These are phyloP conservation scores for Clitocybe nebularis DNA, from an alignment of 1,284 basidiomycete species.

Conservation along the genomic window DNA sequence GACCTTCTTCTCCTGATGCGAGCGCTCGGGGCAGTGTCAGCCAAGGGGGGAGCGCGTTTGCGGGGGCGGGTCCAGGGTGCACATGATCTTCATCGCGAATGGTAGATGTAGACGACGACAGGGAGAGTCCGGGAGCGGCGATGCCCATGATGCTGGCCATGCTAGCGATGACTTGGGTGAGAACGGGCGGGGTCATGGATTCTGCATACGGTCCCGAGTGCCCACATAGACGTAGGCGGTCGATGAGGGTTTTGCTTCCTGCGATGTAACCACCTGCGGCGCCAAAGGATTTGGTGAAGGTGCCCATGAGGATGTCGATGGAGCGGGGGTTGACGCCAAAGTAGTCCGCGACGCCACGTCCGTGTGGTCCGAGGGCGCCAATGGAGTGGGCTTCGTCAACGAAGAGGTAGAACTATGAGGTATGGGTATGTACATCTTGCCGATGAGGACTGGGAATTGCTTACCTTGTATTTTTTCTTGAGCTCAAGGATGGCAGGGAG, in stretches of 20 bases:
- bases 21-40: constrained; percentile 66
- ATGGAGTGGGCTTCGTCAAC: constrained; percentile 98
- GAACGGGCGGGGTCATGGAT: constrained; percentile 86
- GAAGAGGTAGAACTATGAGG: constrained; percentile 85
- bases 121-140: constrained; percentile 38
- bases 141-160: constrained; percentile 98
- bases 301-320: constrained; percentile 97
- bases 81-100: constrained; percentile 32
- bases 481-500: constrained; percentile 83
- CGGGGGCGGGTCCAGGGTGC: constrained; percentile 66
- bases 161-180: constrained; percentile 88
- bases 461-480: constrained; percentile 94
- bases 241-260: constrained; percentile 77
- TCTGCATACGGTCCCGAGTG: constrained; percentile 90
- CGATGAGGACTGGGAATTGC: constrained; percentile 9
- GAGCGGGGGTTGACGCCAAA: constrained; percentile 81
- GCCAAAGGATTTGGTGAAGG: constrained; percentile 98
- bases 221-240: constrained; percentile 78
- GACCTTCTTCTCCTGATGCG: constrained; percentile 81
- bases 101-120: constrained; percentile 24
- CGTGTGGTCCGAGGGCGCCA: constrained; percentile 91
- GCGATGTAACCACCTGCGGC: constrained; percentile 96
- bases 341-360: constrained; percentile 95
- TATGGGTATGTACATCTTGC: constrained; percentile 11
- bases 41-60: constrained; percentile 64